Percentiles rank a stretch among this genome's conserved stretches.
Evolutionary conservation across 768 basidiomycete genomes (phyloP).

Genomic region (Hortiboletus campestris): DNA sequence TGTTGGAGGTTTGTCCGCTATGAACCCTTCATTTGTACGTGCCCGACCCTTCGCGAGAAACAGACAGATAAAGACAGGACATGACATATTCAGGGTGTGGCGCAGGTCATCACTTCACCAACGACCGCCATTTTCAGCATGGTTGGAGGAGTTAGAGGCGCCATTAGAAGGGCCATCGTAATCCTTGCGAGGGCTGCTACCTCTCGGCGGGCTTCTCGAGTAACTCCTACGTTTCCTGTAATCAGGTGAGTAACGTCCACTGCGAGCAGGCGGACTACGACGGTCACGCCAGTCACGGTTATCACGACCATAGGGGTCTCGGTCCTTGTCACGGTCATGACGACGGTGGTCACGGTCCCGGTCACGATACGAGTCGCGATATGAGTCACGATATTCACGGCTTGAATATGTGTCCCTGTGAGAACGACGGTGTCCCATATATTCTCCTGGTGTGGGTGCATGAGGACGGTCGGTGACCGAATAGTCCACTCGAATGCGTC

Average conservation of each 20-base stretch:
- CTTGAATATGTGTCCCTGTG: conserved; percentile 45
- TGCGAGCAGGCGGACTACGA: conserved; percentile 67
- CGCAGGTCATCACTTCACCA: conserved; percentile 50
- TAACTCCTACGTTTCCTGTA: conserved; percentile 74
- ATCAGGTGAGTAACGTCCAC: conserved; percentile 74
- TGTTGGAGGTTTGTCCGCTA: conserved; percentile 37
- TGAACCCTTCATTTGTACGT: conserved; percentile 43
- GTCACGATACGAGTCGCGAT: conserved; percentile 46
- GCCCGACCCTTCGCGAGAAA: conserved; percentile 41
- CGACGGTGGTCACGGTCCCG: conserved; percentile 43
- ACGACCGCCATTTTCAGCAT: conserved; percentile 46
- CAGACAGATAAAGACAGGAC: conserved; percentile 28
- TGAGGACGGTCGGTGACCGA: conserved; percentile 94
- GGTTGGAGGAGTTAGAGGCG: conserved; percentile 35
- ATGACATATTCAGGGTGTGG: conserved; percentile 18
- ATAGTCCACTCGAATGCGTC: conserved; percentile 95
- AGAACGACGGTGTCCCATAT: conserved; percentile 86
- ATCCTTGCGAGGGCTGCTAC: conserved; percentile 56
- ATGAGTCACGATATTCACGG: conserved; percentile 46
- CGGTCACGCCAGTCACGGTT: conserved; percentile 77
- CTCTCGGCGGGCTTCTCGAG: conserved; percentile 77
- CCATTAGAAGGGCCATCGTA: conserved; percentile 44
- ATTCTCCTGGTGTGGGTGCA: conserved; percentile 95
- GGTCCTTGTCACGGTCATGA: conserved; percentile 46
- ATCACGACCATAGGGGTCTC: conserved; percentile 69